Evolutionary conservation across 2,329 filamentous ascomycete genomes (phyloP).

Genomic region (Clarireedia monteithiana): DNA sequence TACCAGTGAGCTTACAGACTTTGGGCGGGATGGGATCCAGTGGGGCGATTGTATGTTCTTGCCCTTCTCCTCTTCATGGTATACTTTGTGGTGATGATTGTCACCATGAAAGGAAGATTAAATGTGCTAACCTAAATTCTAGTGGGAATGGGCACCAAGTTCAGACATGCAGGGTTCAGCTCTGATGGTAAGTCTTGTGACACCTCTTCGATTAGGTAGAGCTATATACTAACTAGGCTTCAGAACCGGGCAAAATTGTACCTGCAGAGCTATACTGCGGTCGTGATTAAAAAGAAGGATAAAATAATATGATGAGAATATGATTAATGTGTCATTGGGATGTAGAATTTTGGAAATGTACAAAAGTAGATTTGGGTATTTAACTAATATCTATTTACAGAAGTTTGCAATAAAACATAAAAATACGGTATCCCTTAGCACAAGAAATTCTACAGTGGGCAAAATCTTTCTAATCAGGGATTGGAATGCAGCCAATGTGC

Average conservation of each 20-base stretch:
- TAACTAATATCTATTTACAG: no score
- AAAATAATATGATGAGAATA: no score
- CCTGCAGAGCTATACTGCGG: slow-evolving; percentile 18
- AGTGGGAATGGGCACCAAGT: slow-evolving; percentile 17
- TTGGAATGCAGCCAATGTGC: slow-evolving; percentile 8
- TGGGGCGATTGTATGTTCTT: slow-evolving; percentile 17
- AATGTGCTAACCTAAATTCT: neutral
- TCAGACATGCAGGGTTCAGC: slow-evolving; percentile 17
- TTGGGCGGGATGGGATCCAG: slow-evolving; percentile 10
- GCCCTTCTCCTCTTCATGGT: no score
- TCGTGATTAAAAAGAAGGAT: slow-evolving; percentile 1
- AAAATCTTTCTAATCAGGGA: neutral
- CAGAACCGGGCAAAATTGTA: slow-evolving; percentile 15
- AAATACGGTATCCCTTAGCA: no score
- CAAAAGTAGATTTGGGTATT: no score
- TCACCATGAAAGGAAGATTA: no score
- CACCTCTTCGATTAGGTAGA: neutral
- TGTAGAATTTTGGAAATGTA: no score
- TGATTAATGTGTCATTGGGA: no score
- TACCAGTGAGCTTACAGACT: slow-evolving; percentile 15
- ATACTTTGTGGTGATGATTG: no score
- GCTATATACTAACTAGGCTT: neutral
- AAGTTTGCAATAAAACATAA: no score
- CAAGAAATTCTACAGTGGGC: no score
- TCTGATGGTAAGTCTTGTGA: slow-evolving; percentile 4